phyloP scores from a whole-genome alignment of 257 asterid genomes.

The Solanum rostratum region DNA sequence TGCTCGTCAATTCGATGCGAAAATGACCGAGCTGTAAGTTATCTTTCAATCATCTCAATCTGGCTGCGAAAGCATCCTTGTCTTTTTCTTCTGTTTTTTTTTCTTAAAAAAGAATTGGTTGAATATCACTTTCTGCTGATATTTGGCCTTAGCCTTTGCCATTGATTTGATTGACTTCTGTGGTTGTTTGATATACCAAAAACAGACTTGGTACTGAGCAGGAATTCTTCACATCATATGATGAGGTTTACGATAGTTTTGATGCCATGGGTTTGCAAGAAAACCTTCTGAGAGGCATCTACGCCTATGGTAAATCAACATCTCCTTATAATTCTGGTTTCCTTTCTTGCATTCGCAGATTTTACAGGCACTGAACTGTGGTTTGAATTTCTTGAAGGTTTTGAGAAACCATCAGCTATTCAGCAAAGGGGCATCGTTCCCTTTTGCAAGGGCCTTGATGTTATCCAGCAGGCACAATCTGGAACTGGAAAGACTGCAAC shows the following conservation, averaged over 20 bases:
- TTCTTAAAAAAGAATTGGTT: neutral
- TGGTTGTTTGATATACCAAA: neutral
- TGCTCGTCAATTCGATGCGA: conserved; percentile 37
- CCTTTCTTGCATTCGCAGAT: neutral
- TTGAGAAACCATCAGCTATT: conserved; percentile 61
- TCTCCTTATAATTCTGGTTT: neutral
- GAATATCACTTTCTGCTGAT: neutral
- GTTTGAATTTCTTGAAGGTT: conserved; percentile 24
- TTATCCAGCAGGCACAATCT: conserved; percentile 11
- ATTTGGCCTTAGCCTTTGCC: neutral
- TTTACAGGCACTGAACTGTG: neutral
- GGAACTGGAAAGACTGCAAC: neutral
- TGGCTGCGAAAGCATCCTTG: neutral
- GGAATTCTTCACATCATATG: conserved; percentile 6
- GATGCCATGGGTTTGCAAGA: conserved; percentile 1
- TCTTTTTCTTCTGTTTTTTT: fast-evolving
- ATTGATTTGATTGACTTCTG: neutral
- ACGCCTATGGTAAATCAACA: conserved; percentile 35
- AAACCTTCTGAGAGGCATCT: conserved; percentile 31
- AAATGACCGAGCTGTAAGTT: conserved; percentile 48
- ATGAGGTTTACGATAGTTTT: neutral
- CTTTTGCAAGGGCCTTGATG: conserved; percentile 27
- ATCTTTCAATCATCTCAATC: neutral
- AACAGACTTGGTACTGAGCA: conserved; percentile 38
- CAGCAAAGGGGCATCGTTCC: conserved; percentile 68